phyloP scores from a whole-genome alignment of 345 rosid genomes.

The Gossypium turneri region DNA sequence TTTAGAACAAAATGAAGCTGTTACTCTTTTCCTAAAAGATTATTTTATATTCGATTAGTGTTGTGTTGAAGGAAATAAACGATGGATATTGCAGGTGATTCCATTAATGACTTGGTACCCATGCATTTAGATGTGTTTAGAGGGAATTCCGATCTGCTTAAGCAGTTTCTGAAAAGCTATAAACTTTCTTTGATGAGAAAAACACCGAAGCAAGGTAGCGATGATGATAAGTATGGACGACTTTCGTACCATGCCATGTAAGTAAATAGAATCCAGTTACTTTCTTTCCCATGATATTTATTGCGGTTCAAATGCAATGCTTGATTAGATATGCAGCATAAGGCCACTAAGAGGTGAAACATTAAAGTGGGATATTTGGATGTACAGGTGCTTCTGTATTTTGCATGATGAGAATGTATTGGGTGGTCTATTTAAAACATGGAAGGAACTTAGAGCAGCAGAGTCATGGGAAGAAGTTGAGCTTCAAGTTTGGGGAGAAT shows the following conservation, averaged over 20 bases:
- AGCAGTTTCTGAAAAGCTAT: constrained; percentile 61
- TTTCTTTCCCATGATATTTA: too few species aligned
- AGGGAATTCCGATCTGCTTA: constrained; percentile 62
- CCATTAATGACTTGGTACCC: constrained; percentile 70
- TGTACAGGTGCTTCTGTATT: constrained; percentile 79
- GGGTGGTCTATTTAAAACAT: constrained; percentile 68
- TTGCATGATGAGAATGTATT: constrained; percentile 78
- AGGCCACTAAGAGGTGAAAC: background rate
- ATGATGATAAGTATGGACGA: constrained; percentile 35
- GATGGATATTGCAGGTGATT: constrained; percentile 54
- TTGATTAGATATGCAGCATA: background rate
- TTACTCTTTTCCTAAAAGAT: background rate
- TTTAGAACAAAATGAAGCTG: background rate
- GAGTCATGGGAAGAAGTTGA: constrained; percentile 88
- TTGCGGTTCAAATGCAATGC: too few species aligned
- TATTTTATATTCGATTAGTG: background rate
- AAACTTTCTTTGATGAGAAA: constrained; percentile 58
- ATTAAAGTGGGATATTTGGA: constrained; percentile 2
- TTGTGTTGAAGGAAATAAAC: background rate
- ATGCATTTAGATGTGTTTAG: constrained; percentile 71
- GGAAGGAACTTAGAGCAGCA: constrained; percentile 63
- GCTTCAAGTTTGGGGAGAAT: constrained; percentile 64
- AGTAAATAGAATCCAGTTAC: constrained; percentile 25
- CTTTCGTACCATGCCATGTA: constrained; percentile 88
- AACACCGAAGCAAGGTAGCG: constrained; percentile 25